phyloP scores from a whole-genome alignment of 305 asterid genomes.

The Fraxinus sp. region DNA sequence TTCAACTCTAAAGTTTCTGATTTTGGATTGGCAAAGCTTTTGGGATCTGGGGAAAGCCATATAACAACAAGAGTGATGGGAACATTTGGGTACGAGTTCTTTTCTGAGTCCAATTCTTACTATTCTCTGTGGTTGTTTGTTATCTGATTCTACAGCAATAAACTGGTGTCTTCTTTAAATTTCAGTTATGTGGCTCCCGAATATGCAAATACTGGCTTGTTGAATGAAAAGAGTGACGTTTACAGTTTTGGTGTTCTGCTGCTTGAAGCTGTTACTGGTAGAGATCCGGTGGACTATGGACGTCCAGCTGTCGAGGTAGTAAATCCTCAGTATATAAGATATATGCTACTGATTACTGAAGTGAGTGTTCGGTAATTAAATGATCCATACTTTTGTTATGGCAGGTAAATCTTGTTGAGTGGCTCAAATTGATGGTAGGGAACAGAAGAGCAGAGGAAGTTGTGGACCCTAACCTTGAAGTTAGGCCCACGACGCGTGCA shows the following conservation, averaged over 20 bases:
- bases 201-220: slow-evolving; percentile 88
- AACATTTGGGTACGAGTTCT: slow-evolving; percentile 74
- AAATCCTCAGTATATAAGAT: neutral
- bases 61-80: slow-evolving; percentile 99
- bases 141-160: neutral
- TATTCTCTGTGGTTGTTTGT: neutral
- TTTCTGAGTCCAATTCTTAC: neutral
- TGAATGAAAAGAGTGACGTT: slow-evolving; percentile 90
- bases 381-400: slow-evolving; percentile 18
- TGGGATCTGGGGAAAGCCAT: slow-evolving; percentile 93
- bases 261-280: slow-evolving; percentile 82
- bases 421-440: slow-evolving; percentile 98
- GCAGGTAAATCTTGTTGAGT: slow-evolving; percentile 94
- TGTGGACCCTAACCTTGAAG: slow-evolving; percentile 77
- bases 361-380: neutral
- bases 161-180: slow-evolving; percentile 16
- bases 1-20: slow-evolving; percentile 93
- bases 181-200: slow-evolving; percentile 97
- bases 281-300: slow-evolving; percentile 93
- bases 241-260: slow-evolving; percentile 92
- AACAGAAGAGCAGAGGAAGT: slow-evolving; percentile 89
- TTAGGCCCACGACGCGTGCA: slow-evolving; percentile 68
- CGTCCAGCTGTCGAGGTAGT: slow-evolving; percentile 50
- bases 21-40: slow-evolving; percentile 95
- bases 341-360: neutral